Evolutionary conservation across 139 green algal species (phyloP), one percentile per base, ranked within the genome.

Genomic region (Coelastrella sp.): DNA sequence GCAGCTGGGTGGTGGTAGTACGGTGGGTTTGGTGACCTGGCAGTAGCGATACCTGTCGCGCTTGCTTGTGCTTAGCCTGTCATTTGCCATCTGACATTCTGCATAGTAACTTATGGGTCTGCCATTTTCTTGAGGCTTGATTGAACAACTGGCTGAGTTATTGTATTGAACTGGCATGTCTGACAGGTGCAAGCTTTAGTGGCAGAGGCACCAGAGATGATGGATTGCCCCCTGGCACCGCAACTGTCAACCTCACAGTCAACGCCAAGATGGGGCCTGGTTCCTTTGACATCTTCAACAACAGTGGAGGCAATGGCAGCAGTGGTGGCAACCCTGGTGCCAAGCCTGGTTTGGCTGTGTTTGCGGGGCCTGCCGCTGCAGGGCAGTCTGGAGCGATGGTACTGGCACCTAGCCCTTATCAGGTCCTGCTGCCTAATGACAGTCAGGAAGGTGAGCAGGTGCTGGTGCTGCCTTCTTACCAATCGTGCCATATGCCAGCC

Each of bases 381-480:
- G 85, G n/a, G 22, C 71, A 82, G 73, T 60, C 23, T 80, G 23
- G 58, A 54, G 81, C 83, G 17, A n/a, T 88, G 73, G 23, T 90
- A 73, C 23, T 83, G 23, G 85, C 73, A n/a, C 73, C 85, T 10
- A 76, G 73, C 20, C 85, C 85, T 23, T 77, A 90, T 57, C 85
- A 90, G 59, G 85, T 90, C 58, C 85, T 90, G 85, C 85, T 90
- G 74, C 73, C 85, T 10, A 5, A 32, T 23, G 85, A 90, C 8
- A 60, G n/a, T 23, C 3, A 22, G 64, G 85, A 90, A 68, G 74
- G 85, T 90, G n/a, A 83, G 68, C 19, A 23, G 32, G 32, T 47
- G 32, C 32, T 47, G 32, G 32, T 47, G 32, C 32, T 47, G 32
- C 32, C 32, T 47, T 47, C 32, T 47, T 47, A 47, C 32, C 32